Conservation (phyloP, 257 asterid species). For the Capsicum chinense region DNA sequence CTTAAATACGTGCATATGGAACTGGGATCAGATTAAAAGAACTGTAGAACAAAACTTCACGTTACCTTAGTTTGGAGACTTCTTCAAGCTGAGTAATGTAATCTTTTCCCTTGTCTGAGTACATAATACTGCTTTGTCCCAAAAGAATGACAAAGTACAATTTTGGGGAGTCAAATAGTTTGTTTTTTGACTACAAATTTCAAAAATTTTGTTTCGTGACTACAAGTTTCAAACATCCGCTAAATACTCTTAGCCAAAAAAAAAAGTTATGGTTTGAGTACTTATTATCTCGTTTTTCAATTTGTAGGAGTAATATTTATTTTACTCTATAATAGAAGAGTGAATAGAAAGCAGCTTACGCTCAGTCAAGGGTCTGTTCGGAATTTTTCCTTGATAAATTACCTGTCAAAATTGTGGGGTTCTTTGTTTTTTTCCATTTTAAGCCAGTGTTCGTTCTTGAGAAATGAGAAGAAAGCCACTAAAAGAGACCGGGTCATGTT, state of each 20-base stretch:
- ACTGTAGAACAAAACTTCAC: neutral
- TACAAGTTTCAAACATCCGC: neutral
- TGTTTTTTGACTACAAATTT: slow-evolving; percentile 3
- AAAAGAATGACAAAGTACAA: neutral
- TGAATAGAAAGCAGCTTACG: too few species aligned
- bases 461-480: neutral
- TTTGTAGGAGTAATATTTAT: neutral
- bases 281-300: neutral
- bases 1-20: neutral
- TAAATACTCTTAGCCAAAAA: neutral
- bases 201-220: neutral
- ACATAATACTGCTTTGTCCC: neutral
- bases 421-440: too few species aligned
- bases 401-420: too few species aligned
- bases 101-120: neutral
- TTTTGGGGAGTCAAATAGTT: neutral
- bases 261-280: neutral
- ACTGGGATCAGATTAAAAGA: neutral
- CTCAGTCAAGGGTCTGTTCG: too few species aligned
- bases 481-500: neutral
- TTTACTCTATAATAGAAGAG: neutral
- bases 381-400: too few species aligned
- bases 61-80: neutral
- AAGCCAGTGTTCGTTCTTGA: neutral
- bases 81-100: slow-evolving; percentile 19